Evolutionary conservation across 2,329 filamentous ascomycete genomes (phyloP), one percentile per base, ranked within the genome.

Genomic region (Phialocephala sp.): DNA sequence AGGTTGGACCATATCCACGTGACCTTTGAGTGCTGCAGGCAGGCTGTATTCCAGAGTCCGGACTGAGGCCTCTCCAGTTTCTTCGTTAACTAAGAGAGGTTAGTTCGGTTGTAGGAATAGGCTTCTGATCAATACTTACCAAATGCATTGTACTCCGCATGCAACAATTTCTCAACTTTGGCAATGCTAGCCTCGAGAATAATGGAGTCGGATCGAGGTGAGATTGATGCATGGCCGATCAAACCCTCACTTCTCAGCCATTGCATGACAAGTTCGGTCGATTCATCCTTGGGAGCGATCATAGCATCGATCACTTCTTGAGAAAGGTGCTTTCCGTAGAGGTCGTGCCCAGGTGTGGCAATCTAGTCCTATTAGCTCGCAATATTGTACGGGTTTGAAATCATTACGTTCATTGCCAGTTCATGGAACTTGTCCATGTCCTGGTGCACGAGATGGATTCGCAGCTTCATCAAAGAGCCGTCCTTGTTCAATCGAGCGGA

Each of bases 1-100:
- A 4, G 86, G 86, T 73, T 88, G 85, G 39, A 88, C 83, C 22
- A 84, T 81, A 68, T 86, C 84, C 65, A 89, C 84, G 71, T 87
- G 85, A 50, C 80, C 79, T 70, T 87, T 84, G 8, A 88, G 78
- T 67, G 85, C 80, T 41, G 74, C 73, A 22, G 86, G 86, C 2
- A 89, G 66, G 52, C 72, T 74, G 68, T 75, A 75, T 39, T 73
- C 61, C 1, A 75, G 68, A 36, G 74, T 75, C 65, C 74, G 68
- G 14, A 74, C 57, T 4, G 67, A 65, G 9, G 45, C 63, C 4
- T 72, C 68, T 45, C 68, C 64, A 24, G 67, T 62, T 22, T 68
- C 47, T 11, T 66, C 45, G 27, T 71, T 66, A 43, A 67, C 73
- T 75, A 64, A 12, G 14, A 6, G 11, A 2, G 6, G 22, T 68